Evolutionary conservation across 305 asterid genomes (phyloP), one percentile per base, ranked within the genome.

Genomic region (Fraxinus paxiana): DNA sequence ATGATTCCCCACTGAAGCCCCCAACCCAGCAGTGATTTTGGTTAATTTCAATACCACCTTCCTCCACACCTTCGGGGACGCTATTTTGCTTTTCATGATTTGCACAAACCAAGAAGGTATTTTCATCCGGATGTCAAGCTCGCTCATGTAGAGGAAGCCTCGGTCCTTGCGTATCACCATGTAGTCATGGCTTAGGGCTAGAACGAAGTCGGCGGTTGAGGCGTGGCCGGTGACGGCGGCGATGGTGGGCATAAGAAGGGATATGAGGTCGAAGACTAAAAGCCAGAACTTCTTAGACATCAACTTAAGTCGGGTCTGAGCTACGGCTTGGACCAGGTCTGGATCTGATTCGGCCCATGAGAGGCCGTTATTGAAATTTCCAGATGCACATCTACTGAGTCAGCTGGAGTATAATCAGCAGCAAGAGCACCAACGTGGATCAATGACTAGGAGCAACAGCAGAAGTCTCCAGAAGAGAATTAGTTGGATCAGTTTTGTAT

Each of bases 221-320:
- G 96, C 91, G 86, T 89, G 92, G 37, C 93, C 92, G 4, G 89
- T 86, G 79, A 92, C 92, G 51, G 96, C 94, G 28, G 96, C 94
- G 75, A 92, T 89, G 9, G 93, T 90, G 5, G 97, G 95, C 93
- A 93, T 92, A 20, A 95, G 97, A 71, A 85, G 41, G 86, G 73
- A 6, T 84, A 92, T 83, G 34, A 93, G 90, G 41, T 93, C 97
- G 54, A 81, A 82, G 43, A 92, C 83, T 24, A 93, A 76, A n/a
- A 78, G 31, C 1, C 93, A 95, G 84, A 92, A 83, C 74, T 89
- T 86, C 80, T 75, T 78, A 2, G 91, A 85, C 93, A 92, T 83
- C 35, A 79, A 54, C 31, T 71, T 77, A 51, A 81, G 6, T 0
- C 90, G 86, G 67, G 34, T 3, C 1, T 0, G 78, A 59, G 34